phyloP scores from a whole-genome alignment of 2,329 filamentous ascomycete species.

The Alternaria viburni region DNA sequence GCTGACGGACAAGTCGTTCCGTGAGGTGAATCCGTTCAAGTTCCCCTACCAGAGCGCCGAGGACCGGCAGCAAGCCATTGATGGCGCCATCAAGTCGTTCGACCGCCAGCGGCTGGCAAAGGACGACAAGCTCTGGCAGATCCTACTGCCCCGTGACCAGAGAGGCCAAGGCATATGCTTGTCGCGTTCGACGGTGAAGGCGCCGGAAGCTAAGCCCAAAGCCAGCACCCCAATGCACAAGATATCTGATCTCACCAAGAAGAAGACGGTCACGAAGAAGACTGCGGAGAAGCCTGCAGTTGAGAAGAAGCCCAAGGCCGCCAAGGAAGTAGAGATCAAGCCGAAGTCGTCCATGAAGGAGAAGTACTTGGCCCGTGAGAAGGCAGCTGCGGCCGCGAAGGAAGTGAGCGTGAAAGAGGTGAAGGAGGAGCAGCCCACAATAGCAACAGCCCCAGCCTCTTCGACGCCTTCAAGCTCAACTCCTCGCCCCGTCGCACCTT shows the following conservation, averaged over 20 bases:
- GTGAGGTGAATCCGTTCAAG: slow-evolving; percentile 67
- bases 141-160: slow-evolving; percentile 65
- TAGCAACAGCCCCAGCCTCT: slow-evolving; percentile 22
- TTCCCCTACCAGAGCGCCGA: slow-evolving; percentile 64
- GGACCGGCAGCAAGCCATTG: slow-evolving; percentile 65
- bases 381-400: slow-evolving; percentile 27
- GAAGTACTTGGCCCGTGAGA: slow-evolving; percentile 26
- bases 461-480: slow-evolving; percentile 18
- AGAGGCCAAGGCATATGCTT: slow-evolving; percentile 67
- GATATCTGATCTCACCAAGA: slow-evolving; percentile 48
- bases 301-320: slow-evolving; percentile 24
- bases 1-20: slow-evolving; percentile 64
- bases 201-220: slow-evolving; percentile 45
- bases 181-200: slow-evolving; percentile 63
- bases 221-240: slow-evolving; percentile 45
- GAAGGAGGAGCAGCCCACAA: slow-evolving; percentile 29
- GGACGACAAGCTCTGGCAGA: slow-evolving; percentile 68
- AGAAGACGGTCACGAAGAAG: slow-evolving; percentile 53
- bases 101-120: slow-evolving; percentile 66
- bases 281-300: slow-evolving; percentile 52
- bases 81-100: slow-evolving; percentile 67
- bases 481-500: slow-evolving; percentile 25
- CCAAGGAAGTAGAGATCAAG: slow-evolving; percentile 22
- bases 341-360: slow-evolving; percentile 37
- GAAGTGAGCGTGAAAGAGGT: slow-evolving; percentile 33